Evolutionary conservation across 1,284 basidiomycete genomes (phyloP), one percentile per base, ranked within the genome.

Genomic region (Puccinia horiana): DNA sequence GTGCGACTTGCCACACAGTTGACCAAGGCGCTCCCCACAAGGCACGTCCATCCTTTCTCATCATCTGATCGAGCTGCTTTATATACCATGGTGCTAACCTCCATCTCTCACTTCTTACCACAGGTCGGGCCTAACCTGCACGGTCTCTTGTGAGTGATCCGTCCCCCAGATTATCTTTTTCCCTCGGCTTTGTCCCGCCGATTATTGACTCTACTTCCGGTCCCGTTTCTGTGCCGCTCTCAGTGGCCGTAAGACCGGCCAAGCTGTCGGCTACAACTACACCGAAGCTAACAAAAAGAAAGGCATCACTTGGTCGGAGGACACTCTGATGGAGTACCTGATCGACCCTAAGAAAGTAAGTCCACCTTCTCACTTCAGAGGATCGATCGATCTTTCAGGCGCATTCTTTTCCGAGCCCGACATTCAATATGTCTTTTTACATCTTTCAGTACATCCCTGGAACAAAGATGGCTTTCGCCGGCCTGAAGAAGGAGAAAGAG

Each of bases 381-480:
- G n/a, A n/a, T n/a, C n/a, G n/a, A n/a, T n/a, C n/a, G n/a, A n/a
- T n/a, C n/a, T n/a, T n/a, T n/a, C n/a, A n/a, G n/a, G n/a, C n/a
- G n/a, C n/a, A n/a, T n/a, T n/a, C n/a, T n/a, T n/a, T n/a, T n/a
- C n/a, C n/a, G n/a, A n/a, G n/a, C n/a, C n/a, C n/a, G n/a, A n/a
- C n/a, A n/a, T n/a, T n/a, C n/a, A n/a, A n/a, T n/a, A n/a, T n/a
- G n/a, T n/a, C n/a, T n/a, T n/a, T n/a, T n/a, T n/a, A n/a, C n/a
- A n/a, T n/a, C n/a, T n/a, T n/a, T n/a, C 65, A 93, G 92, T 95
- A 95, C 90, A 96, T 96, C 85, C 94, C 94, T 65, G 95, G 95
- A 78, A 97, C 95, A 83, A 96, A 96, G 90, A 96, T 96, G 95
- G 95, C 95, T 83, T 98, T 97, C 85, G 94, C 95, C 84, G 95